Conservation (phyloP, 108 stramenopile genomes). For the Fragilaria crotonensis region DNA sequence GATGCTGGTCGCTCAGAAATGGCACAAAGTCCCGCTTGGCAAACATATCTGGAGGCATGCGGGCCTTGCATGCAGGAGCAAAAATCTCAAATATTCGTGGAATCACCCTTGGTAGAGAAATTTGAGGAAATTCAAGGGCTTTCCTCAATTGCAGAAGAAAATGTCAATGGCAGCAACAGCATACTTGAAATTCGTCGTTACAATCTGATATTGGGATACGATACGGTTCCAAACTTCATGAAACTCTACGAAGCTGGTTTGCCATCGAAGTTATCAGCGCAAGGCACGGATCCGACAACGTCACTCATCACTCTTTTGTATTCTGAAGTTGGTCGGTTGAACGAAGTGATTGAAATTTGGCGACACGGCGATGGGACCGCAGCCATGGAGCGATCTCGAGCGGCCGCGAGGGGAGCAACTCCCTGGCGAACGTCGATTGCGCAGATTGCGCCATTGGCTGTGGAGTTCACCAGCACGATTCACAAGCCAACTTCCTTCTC, state of each 20-base stretch:
- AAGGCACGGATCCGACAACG: slow-evolving; percentile 49
- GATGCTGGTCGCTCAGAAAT: slow-evolving; percentile 15
- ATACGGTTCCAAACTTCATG: slow-evolving; percentile 60
- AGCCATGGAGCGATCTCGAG: slow-evolving; percentile 55
- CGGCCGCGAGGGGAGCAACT: slow-evolving; percentile 36
- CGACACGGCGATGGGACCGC: slow-evolving; percentile 49
- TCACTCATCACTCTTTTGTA: slow-evolving; percentile 44
- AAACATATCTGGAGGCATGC: slow-evolving; percentile 18
- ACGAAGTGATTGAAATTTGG: slow-evolving; percentile 73
- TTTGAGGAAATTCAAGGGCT: slow-evolving; percentile 29
- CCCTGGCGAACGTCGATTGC: slow-evolving; percentile 56
- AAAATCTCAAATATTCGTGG: slow-evolving; percentile 41
- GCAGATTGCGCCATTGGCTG: slow-evolving; percentile 51
- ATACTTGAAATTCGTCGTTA: slow-evolving; percentile 63
- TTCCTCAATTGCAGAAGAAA: slow-evolving; percentile 8
- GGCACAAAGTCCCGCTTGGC: slow-evolving; percentile 29
- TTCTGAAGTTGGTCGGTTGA: slow-evolving; percentile 51
- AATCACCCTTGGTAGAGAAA: slow-evolving; percentile 33
- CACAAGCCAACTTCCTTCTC: slow-evolving; percentile 37
- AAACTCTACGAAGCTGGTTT: slow-evolving; percentile 46
- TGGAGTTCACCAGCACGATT: slow-evolving; percentile 48
- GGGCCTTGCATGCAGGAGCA: slow-evolving; percentile 31
- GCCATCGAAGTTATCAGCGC: slow-evolving; percentile 48
- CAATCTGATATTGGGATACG: slow-evolving; percentile 60
- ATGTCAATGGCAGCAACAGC: background rate